Evolutionary conservation across 75 land plant genomes (phyloP).

Genomic region (Pinus albicaulis): DNA sequence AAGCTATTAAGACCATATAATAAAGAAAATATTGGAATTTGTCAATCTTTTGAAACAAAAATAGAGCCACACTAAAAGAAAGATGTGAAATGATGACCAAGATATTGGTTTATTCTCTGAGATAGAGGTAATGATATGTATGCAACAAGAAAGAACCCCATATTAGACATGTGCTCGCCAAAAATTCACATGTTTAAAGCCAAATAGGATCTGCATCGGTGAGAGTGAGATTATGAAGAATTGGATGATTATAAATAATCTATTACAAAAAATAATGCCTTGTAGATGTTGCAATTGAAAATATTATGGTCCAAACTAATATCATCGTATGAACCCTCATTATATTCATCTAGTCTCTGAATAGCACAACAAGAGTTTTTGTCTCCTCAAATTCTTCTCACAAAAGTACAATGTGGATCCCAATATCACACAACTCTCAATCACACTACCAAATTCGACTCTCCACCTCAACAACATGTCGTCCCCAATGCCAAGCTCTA

Average conservation of each 20-base stretch:
- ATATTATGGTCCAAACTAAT: constrained; percentile 74
- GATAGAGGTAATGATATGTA: too few species aligned
- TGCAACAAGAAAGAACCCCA: too few species aligned
- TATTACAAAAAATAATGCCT: constrained; percentile 57
- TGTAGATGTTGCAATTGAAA: constrained; percentile 65
- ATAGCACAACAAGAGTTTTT: too few species aligned
- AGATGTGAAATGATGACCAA: too few species aligned
- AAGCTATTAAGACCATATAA: too few species aligned
- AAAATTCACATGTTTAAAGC: too few species aligned
- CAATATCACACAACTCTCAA: constrained; percentile 81
- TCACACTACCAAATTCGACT: constrained; percentile 87
- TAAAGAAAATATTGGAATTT: too few species aligned
- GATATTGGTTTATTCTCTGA: too few species aligned
- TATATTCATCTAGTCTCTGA: neutral
- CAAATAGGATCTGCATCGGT: constrained; percentile 67
- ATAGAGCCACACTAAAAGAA: too few species aligned
- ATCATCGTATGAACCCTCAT: constrained; percentile 26
- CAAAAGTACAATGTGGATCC: constrained; percentile 25
- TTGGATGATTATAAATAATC: constrained; percentile 58
- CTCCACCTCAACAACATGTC: constrained; percentile 81
- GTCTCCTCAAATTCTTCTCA: too few species aligned
- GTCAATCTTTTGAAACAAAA: too few species aligned
- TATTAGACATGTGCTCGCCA: too few species aligned
- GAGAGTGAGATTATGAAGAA: constrained; percentile 36
- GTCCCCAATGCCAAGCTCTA: constrained; percentile 80